phyloP scores from a whole-genome alignment of 1,284 basidiomycete species.

The Puccinia coronata region DNA sequence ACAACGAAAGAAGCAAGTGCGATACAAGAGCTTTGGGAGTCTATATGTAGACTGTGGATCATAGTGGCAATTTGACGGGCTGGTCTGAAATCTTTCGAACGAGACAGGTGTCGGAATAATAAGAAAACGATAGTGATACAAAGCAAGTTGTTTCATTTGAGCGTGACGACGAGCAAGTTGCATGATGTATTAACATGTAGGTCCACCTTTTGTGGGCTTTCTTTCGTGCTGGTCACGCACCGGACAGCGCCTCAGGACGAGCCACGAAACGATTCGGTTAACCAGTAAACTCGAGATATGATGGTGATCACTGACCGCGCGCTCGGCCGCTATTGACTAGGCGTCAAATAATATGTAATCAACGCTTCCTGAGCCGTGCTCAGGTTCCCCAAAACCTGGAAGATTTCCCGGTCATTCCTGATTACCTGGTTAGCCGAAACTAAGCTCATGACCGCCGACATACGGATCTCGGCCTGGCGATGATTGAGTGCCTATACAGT shows the following conservation, averaged over 20 bases:
- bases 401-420: slow-evolving; percentile 51
- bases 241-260: not conserved
- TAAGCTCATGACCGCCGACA: slow-evolving; percentile 50
- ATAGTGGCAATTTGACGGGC: too few relatives aligned
- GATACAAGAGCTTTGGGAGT: too few relatives aligned
- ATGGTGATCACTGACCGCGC: too few relatives aligned
- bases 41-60: too few relatives aligned
- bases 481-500: slow-evolving; percentile 51
- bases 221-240: not conserved
- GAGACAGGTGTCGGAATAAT: too few relatives aligned
- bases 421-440: slow-evolving; percentile 51
- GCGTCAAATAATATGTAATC: slow-evolving; percentile 52
- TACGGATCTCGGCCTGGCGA: slow-evolving; percentile 50
- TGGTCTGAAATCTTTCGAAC: too few relatives aligned
- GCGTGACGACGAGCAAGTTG: too few relatives aligned
- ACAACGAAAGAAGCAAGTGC: too few relatives aligned
- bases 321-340: slow-evolving; percentile 6
- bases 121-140: not conserved
- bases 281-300: not conserved
- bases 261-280: not conserved
- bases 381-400: slow-evolving; percentile 51
- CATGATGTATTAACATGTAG: too few relatives aligned
- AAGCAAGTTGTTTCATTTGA: not conserved
- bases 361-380: slow-evolving; percentile 52
- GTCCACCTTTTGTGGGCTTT: not conserved